Evolutionary conservation across 257 asterid species (phyloP).

Genomic region (Striga asiatica): DNA sequence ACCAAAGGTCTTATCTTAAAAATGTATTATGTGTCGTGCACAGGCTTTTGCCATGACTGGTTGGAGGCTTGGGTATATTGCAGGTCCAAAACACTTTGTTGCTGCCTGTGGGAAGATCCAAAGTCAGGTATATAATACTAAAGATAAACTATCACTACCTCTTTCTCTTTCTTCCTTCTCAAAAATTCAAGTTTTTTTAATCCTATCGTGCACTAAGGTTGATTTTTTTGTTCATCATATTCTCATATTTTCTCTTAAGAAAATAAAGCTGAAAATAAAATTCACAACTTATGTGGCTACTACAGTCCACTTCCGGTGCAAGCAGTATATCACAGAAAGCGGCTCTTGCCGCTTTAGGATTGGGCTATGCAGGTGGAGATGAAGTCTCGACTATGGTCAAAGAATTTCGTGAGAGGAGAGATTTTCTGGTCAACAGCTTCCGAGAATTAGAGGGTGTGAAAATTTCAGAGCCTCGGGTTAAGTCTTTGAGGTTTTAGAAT

Average conservation of each 20-base stretch:
- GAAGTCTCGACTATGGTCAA: slow-evolving; percentile 70
- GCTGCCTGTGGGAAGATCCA: slow-evolving; percentile 91
- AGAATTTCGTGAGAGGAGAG: slow-evolving; percentile 89
- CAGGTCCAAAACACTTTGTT: slow-evolving; percentile 84
- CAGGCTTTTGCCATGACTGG: slow-evolving; percentile 94
- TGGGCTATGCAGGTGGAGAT: slow-evolving; percentile 97
- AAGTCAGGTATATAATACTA: slow-evolving; percentile 55
- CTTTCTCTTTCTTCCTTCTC: no score
- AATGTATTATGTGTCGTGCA: slow-evolving; percentile 1
- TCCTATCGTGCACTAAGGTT: background rate
- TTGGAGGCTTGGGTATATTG: slow-evolving; percentile 88
- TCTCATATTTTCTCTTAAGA: no score
- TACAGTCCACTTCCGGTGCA: slow-evolving; percentile 91
- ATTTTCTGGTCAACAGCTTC: slow-evolving; percentile 68
- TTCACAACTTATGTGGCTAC: background rate
- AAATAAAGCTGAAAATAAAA: no score
- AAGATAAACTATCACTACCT: no score
- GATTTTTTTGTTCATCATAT: no score
- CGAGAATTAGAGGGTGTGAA: slow-evolving; percentile 64
- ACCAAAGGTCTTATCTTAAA: slow-evolving; percentile 2
- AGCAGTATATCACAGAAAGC: slow-evolving; percentile 95
- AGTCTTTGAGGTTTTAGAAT: no score
- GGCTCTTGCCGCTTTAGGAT: slow-evolving; percentile 79
- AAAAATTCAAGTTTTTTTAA: background rate
- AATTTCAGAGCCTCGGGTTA: slow-evolving; percentile 86